Conservation (phyloP, 2,329 filamentous ascomycete species). For the Fusarium albidum region DNA sequence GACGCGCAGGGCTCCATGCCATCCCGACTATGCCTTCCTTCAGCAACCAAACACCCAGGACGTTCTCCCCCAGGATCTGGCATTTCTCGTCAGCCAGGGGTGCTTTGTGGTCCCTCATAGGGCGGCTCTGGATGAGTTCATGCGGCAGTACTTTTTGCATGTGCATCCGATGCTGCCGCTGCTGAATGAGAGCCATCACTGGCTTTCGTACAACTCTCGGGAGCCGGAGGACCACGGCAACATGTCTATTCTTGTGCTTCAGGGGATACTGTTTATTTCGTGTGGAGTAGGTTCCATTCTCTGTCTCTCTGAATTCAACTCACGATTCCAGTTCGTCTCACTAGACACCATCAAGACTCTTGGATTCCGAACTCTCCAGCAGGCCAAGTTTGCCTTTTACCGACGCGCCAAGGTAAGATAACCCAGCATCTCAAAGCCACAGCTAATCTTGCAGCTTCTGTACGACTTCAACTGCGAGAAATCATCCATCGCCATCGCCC, state of each 20-base stretch:
- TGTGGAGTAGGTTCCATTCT: conserved; percentile 20
- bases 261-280: conserved; percentile 35
- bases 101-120: conserved; percentile 39
- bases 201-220: conserved; percentile 32
- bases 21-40: conserved; percentile 35
- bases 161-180: conserved; percentile 42
- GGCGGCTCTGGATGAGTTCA: conserved; percentile 38
- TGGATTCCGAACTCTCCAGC: conserved; percentile 33
- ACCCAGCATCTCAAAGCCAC: accelerated
- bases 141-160: conserved; percentile 41
- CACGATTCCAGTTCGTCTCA: conserved; percentile 27
- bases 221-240: conserved; percentile 8
- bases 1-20: conserved; percentile 10
- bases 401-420: conserved; percentile 31
- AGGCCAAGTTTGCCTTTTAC: conserved; percentile 38
- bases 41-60: conserved; percentile 31
- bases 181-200: conserved; percentile 37
- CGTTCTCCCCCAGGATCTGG: conserved; percentile 34
- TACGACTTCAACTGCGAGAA: conserved; percentile 39
- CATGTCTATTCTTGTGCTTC: conserved; percentile 35
- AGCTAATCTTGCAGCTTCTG: conserved; percentile 22
- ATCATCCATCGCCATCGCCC: conserved; percentile 35
- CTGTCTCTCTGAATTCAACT: neutral
- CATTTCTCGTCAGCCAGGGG: conserved; percentile 37
- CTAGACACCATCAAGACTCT: conserved; percentile 28